Evolutionary conservation across 257 asterid genomes (phyloP).

Genomic region (Solanum etuberosum): DNA sequence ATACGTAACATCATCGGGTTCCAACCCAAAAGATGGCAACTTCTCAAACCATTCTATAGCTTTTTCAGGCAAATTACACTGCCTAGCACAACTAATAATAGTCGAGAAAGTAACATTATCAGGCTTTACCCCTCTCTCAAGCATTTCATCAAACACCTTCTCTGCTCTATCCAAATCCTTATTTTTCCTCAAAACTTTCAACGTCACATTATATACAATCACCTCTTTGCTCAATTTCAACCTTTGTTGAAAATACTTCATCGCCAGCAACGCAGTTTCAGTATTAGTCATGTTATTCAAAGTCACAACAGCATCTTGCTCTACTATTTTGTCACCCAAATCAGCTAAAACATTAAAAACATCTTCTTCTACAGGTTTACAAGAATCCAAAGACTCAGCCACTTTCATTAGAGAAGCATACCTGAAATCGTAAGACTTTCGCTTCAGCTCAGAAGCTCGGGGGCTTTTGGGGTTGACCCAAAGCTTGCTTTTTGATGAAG

Average conservation of each 20-base stretch:
- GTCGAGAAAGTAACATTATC: conserved; percentile 83
- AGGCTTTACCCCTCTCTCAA: conserved; percentile 61
- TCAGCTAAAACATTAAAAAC: conserved; percentile 15
- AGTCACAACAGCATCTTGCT: conserved; percentile 58
- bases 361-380: conserved; percentile 35
- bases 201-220: conserved; percentile 64
- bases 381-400: conserved; percentile 47
- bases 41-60: conserved; percentile 87
- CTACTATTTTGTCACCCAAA: conserved; percentile 30
- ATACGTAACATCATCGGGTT: conserved; percentile 62
- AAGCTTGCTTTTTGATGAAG: conserved; percentile 29
- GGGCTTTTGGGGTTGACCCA: conserved; percentile 90
- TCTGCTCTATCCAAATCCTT: conserved; percentile 53
- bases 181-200: conserved; percentile 63
- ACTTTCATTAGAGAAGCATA: conserved; percentile 40
- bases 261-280: conserved; percentile 34
- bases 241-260: conserved; percentile 38
- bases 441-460: conserved; percentile 41
- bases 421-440: conserved; percentile 47
- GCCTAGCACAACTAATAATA: conserved; percentile 79
- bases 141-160: conserved; percentile 51
- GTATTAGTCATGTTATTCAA: conserved; percentile 69
- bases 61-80: conserved; percentile 53
- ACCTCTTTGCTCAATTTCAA: conserved; percentile 27
- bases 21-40: conserved; percentile 58